A percentile compares a stretch with the other conserved stretches of the same genome.
phyloP scores from a whole-genome alignment of 2,329 filamentous ascomycete genomes.

The Cladosporium phlei region DNA sequence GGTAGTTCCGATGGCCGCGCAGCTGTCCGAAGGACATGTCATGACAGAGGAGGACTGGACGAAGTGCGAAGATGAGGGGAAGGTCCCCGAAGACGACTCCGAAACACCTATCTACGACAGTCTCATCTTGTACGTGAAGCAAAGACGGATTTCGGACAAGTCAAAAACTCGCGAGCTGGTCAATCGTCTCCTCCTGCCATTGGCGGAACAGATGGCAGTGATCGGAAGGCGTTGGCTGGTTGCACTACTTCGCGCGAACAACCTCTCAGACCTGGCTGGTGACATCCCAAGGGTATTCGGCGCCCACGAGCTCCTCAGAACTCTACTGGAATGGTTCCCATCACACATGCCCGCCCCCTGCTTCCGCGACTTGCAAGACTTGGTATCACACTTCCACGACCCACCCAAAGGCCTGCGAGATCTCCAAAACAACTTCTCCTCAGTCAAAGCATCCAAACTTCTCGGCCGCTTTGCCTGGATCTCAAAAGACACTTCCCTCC shows the following conservation, averaged over 20 bases:
- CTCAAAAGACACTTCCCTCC: not conserved
- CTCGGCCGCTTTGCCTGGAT: not conserved
- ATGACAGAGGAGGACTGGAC: conserved; percentile 32
- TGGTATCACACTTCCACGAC: not conserved
- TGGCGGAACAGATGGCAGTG: conserved; percentile 13
- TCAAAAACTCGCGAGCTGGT: conserved; percentile 12
- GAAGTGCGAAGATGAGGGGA: conserved; percentile 19
- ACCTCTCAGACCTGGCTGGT: not conserved
- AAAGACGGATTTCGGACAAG: not conserved
- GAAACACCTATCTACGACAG: not conserved
- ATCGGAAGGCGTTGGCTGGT: conserved; percentile 19
- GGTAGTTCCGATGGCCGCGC: conserved; percentile 32
- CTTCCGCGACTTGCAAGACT: conserved; percentile 24
- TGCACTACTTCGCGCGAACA: conserved; percentile 12
- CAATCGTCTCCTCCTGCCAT: conserved; percentile 16
- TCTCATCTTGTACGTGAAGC: not conserved
- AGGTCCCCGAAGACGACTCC: conserved; percentile 18
- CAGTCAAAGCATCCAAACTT: not conserved
- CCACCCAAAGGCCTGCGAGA: not conserved
- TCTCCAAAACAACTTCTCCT: not conserved
- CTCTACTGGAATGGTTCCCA: conserved; percentile 11
- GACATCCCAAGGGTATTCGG: not conserved
- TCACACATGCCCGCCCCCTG: conserved; percentile 19
- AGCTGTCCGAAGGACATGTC: conserved; percentile 32
- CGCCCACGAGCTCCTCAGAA: conserved; percentile 11